Base-by-base conservation (phyloP, 225 moss, liverwort and hornwort genomes). In the Lunularia cruciata region DNA sequence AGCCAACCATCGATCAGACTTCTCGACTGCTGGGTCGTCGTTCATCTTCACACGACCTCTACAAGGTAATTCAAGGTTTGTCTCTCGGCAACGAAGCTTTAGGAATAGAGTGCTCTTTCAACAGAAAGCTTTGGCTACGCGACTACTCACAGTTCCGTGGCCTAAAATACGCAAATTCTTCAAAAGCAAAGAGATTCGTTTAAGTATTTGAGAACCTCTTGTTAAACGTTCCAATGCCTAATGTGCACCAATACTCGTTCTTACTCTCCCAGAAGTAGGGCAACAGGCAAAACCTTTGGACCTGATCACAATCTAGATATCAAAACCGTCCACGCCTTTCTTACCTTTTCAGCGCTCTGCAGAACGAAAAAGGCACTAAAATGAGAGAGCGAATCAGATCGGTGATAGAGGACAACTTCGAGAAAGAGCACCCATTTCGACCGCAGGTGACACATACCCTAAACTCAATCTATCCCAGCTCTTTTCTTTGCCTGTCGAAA, bases 1-100 rank as follows among this genome's bases (percentile, higher is more conserved):
- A 86, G 28, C 92, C 92, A 69, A 79, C 84, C 70, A 90, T 95
- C 37, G 88, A 95, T 58, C 79, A 92, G 69, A 90, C 80, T 37
- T 95, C 95, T 4, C 82, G 83, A 52, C 64, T 85, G 42, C 70
- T 95, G 23, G 95, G 95, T 58, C 85, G 90, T 74, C 64, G 83
- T 46, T 79, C 92, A 55, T 79, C 86, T 37, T 53, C 87, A 66
- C 63, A 88, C 57, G 81, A 85, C 53, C 90, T 95, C 11, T 69
- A 88, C 72, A 77, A 68, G 75, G 95, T 92, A 39, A 75, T 40
- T 6, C 13, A 0, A 38, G 8, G 1, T 19, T 22, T 16, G 5
- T 35, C 10, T 37, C 8, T 31, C 14, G 31, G 30, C 2, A 57
- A 15, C 30, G 36, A 33, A 56, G 30, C 30, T 52, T 12, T 8